phyloP scores from a whole-genome alignment of 805 yeast genomes.

The Lipomyces yamadae region DNA sequence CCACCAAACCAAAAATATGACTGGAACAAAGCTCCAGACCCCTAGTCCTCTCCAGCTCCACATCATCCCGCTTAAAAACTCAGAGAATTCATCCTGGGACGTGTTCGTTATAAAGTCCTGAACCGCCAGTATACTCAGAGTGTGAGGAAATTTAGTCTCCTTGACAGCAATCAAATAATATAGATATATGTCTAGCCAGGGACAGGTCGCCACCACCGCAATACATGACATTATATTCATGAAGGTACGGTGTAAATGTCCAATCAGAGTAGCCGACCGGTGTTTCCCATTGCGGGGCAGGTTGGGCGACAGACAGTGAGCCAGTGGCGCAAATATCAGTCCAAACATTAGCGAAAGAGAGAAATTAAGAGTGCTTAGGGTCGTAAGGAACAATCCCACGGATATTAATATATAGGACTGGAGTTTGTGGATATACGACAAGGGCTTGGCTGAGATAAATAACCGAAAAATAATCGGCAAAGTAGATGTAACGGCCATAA shows the following conservation, averaged over 20 bases:
- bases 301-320: slow-evolving; percentile 52
- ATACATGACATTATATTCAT: slow-evolving; percentile 40
- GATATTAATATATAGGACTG: slow-evolving; percentile 26
- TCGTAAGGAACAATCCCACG: slow-evolving; percentile 68
- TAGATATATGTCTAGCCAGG: neutral
- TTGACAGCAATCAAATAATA: neutral
- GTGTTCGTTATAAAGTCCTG: neutral
- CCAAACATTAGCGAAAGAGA: slow-evolving; percentile 78
- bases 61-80: slow-evolving; percentile 46
- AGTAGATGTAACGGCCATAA: slow-evolving; percentile 4
- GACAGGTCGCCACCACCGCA: slow-evolving; percentile 43
- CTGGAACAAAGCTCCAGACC: slow-evolving; percentile 79
- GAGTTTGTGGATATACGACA: slow-evolving; percentile 22
- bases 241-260: slow-evolving; percentile 18
- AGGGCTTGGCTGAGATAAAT: slow-evolving; percentile 6
- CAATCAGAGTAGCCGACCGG: neutral
- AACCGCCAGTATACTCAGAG: neutral
- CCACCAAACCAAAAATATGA: slow-evolving; percentile 61
- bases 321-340: slow-evolving; percentile 72
- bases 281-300: slow-evolving; percentile 12
- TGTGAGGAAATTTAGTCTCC: neutral
- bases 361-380: slow-evolving; percentile 81
- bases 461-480: slow-evolving; percentile 21
- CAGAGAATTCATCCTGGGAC: neutral
- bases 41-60: slow-evolving; percentile 70